phyloP scores from a whole-genome alignment of 352 stramenopile genomes.

The Blastocystis sp. region DNA sequence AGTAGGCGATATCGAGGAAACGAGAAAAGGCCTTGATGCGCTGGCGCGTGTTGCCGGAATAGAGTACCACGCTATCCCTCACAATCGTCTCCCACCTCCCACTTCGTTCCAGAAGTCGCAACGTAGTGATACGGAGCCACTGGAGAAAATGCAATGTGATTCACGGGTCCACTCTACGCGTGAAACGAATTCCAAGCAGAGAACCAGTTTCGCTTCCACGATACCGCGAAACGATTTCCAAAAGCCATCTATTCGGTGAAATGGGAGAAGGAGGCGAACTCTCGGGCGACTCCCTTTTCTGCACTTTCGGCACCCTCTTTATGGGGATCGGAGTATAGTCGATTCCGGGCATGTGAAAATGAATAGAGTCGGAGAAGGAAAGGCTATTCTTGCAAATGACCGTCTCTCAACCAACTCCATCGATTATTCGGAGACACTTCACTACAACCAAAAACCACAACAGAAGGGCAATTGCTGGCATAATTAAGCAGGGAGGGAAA shows the following conservation, averaged over 20 bases:
- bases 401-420: background rate
- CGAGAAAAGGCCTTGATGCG: slow-evolving; percentile 62
- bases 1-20: slow-evolving; percentile 68
- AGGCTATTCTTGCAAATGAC: background rate
- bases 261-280: background rate
- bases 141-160: slow-evolving; percentile 56
- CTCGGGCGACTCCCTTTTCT: slow-evolving; percentile 16
- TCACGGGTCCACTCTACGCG: slow-evolving; percentile 53
- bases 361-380: background rate
- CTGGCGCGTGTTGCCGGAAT: slow-evolving; percentile 61
- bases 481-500: too few species aligned
- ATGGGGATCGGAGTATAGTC: slow-evolving; percentile 8
- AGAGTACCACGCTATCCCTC: slow-evolving; percentile 29
- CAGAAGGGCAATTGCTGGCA: background rate
- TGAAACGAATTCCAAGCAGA: background rate
- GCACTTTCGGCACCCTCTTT: slow-evolving; percentile 16
- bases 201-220: slow-evolving; percentile 20
- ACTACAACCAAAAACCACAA: background rate
- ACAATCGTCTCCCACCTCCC: background rate
- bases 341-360: slow-evolving; percentile 43
- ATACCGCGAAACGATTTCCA: slow-evolving; percentile 56
- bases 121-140: slow-evolving; percentile 42
- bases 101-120: slow-evolving; percentile 63
- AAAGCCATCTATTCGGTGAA: slow-evolving; percentile 13
- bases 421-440: background rate